Percentiles rank a stretch among this genome's conserved stretches.
Evolutionary conservation across 2,329 filamentous ascomycete genomes (phyloP).

Genomic region (Cladophialophora chaetospira): DNA sequence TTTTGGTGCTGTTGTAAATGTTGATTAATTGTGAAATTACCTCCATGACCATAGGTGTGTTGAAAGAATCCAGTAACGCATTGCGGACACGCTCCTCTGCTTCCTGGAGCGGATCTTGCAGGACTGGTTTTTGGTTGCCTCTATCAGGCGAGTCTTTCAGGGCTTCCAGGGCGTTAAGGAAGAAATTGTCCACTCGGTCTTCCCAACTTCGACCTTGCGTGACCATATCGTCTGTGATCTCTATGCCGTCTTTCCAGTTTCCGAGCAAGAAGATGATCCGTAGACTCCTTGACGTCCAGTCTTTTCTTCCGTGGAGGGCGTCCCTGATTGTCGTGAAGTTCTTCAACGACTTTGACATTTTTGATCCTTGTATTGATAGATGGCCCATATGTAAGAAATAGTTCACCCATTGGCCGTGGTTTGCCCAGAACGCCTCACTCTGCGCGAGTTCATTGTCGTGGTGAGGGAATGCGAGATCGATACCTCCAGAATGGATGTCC

Average conservation of each 20-base stretch:
- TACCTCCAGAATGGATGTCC: slow-evolving; percentile 90
- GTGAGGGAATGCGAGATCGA: slow-evolving; percentile 88
- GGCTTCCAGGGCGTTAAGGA: slow-evolving; percentile 39
- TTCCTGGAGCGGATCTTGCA: slow-evolving; percentile 53
- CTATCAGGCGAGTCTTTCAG: slow-evolving; percentile 57
- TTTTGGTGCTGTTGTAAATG: slow-evolving; percentile 62
- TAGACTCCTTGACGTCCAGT: slow-evolving; percentile 77
- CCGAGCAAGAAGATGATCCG: slow-evolving; percentile 86
- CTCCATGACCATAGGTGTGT: slow-evolving; percentile 78
- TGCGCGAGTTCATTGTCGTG: slow-evolving; percentile 92
- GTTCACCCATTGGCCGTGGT: slow-evolving; percentile 76
- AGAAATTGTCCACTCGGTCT: slow-evolving; percentile 72
- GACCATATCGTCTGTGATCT: slow-evolving; percentile 82
- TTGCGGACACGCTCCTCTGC: slow-evolving; percentile 61
- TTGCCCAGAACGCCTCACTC: slow-evolving; percentile 77
- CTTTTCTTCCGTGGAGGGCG: slow-evolving; percentile 63
- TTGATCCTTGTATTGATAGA: slow-evolving; percentile 81
- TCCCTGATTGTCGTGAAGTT: slow-evolving; percentile 94
- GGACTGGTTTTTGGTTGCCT: slow-evolving; percentile 17
- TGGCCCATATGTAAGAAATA: slow-evolving; percentile 98
- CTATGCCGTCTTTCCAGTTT: slow-evolving; percentile 86
- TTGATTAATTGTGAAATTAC: slow-evolving; percentile 77
- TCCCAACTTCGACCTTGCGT: slow-evolving; percentile 78
- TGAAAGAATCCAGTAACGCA: slow-evolving; percentile 80
- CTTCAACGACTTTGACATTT: slow-evolving; percentile 95